phyloP scores from a whole-genome alignment of 2,329 filamentous ascomycete genomes.

The Microdochium trichocladiopsis region DNA sequence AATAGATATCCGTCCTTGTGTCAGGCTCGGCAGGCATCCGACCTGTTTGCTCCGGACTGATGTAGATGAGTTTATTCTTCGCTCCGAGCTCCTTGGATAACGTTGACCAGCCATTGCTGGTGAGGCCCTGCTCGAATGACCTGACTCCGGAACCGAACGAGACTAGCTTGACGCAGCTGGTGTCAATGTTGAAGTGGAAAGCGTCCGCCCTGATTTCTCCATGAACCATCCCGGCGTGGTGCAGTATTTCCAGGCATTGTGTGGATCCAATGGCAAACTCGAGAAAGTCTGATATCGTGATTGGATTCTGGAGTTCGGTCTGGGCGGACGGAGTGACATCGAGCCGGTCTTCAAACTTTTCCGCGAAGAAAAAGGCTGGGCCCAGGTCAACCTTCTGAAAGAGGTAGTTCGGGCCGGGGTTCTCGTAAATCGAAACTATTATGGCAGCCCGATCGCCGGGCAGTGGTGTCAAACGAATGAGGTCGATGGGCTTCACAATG shows the following conservation, averaged over 20 bases:
- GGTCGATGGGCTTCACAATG: slow-evolving; percentile 74
- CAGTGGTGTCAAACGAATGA: slow-evolving; percentile 63
- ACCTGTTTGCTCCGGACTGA: slow-evolving; percentile 91
- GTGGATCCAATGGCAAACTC: slow-evolving; percentile 87
- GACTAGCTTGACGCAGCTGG: slow-evolving; percentile 67
- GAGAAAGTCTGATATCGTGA: slow-evolving; percentile 71
- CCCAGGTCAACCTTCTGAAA: slow-evolving; percentile 68
- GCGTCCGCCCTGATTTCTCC: slow-evolving; percentile 87
- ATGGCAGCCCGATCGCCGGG: slow-evolving; percentile 65
- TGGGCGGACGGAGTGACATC: slow-evolving; percentile 34
- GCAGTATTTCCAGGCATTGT: slow-evolving; percentile 82
- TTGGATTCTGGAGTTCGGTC: slow-evolving; percentile 46
- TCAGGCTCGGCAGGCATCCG: slow-evolving; percentile 90
- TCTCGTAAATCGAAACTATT: slow-evolving; percentile 74
- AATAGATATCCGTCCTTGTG: slow-evolving; percentile 88
- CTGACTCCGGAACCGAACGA: slow-evolving; percentile 82
- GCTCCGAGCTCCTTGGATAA: slow-evolving; percentile 79
- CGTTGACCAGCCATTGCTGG: slow-evolving; percentile 77
- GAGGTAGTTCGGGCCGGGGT: slow-evolving; percentile 68
- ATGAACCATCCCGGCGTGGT: slow-evolving; percentile 82
- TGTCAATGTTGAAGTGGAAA: slow-evolving; percentile 75
- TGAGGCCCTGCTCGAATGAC: slow-evolving; percentile 85
- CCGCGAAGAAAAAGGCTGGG: slow-evolving; percentile 59
- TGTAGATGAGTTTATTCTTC: slow-evolving; percentile 83
- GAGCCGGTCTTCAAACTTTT: slow-evolving; percentile 44